Conservation (phyloP, 2,329 filamentous ascomycete genomes). For the Clonostachys byssicola region DNA sequence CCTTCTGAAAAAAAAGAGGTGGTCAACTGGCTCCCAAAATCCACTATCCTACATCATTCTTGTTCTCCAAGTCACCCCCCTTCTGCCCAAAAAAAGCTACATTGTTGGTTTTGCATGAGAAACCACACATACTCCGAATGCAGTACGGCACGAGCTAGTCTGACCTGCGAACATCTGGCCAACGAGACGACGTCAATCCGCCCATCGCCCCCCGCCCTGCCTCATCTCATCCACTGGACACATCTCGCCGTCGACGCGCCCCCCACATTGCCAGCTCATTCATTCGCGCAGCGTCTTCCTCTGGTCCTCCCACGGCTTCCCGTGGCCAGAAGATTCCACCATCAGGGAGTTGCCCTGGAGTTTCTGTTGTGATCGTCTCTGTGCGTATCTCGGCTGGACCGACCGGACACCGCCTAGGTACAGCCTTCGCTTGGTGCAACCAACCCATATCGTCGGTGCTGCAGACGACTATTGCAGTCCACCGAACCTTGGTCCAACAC, state of each 20-base stretch:
- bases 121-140: neutral
- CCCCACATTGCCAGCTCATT: neutral
- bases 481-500: neutral
- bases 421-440: too few relatives aligned
- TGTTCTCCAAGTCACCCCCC: neutral
- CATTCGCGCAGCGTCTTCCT: too few relatives aligned
- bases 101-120: neutral
- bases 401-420: too few relatives aligned
- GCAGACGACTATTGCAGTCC: too few relatives aligned
- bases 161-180: neutral
- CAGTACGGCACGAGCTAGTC: slow-evolving; percentile 1
- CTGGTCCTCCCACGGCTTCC: too few relatives aligned
- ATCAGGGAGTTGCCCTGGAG: too few relatives aligned
- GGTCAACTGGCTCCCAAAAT: neutral
- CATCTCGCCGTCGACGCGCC: neutral
- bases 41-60: neutral
- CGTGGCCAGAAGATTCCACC: too few relatives aligned
- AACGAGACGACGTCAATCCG: slow-evolving; percentile 2
- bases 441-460: too few relatives aligned
- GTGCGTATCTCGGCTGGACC: too few relatives aligned
- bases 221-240: slow-evolving; percentile 8
- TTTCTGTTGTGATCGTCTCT: too few relatives aligned
- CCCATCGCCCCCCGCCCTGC: slow-evolving; percentile 11
- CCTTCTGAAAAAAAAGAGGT: neutral
- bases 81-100: neutral